Conservation (phyloP, 1,284 basidiomycete species). For the Rhodotorula sp. region DNA sequence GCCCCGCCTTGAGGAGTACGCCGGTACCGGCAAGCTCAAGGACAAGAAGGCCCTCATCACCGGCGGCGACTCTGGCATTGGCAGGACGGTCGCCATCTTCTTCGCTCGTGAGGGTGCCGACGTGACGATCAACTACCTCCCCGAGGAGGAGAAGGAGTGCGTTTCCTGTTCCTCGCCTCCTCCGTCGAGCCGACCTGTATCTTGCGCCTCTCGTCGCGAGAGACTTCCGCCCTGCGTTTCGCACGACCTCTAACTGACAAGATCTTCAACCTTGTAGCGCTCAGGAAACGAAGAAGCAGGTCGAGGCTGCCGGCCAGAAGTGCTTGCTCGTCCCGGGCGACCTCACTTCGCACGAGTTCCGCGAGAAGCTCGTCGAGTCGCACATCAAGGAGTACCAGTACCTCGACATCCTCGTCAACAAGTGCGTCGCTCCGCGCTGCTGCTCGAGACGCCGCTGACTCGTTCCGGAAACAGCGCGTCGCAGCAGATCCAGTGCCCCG, state of each 20-base stretch:
- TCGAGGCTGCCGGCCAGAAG: slow-evolving; percentile 56
- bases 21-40: slow-evolving; percentile 58
- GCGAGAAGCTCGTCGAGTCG: slow-evolving; percentile 56
- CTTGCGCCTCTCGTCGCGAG: not conserved
- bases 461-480: slow-evolving; percentile 3
- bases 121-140: slow-evolving; percentile 66
- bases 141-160: slow-evolving; percentile 62
- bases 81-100: slow-evolving; percentile 62
- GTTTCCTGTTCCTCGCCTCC: slow-evolving; percentile 45
- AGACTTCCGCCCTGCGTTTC: not conserved
- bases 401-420: slow-evolving; percentile 65
- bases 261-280: not conserved
- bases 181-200: no score
- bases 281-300: slow-evolving; percentile 56
- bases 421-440: slow-evolving; percentile 42
- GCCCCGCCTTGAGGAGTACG: slow-evolving; percentile 58
- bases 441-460: no score
- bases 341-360: slow-evolving; percentile 53
- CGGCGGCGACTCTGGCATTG: slow-evolving; percentile 62
- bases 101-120: slow-evolving; percentile 67
- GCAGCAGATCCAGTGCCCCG: slow-evolving; percentile 57
- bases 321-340: slow-evolving; percentile 58
- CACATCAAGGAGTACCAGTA: slow-evolving; percentile 11
- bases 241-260: not conserved
- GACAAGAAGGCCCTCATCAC: slow-evolving; percentile 64